phyloP scores from a whole-genome alignment of 192 early-diverging fungal species.

The Rhizophlyctis rosea region DNA sequence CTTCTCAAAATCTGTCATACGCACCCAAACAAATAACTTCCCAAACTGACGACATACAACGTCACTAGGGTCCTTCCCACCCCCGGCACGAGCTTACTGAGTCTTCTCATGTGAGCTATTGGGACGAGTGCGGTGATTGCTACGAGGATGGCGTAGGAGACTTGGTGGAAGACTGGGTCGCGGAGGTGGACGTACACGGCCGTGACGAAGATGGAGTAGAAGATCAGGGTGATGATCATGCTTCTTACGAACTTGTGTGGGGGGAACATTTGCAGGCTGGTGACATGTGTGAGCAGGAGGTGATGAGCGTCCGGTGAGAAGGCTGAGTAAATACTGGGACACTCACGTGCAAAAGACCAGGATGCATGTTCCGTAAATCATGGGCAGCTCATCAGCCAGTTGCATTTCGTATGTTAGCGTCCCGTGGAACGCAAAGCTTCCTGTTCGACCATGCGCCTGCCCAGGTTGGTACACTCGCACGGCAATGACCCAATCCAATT shows the following conservation, averaged over 20 bases:
- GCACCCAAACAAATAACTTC: slow-evolving; percentile 38
- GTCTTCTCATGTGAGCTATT: slow-evolving; percentile 23
- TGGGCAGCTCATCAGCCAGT: slow-evolving; percentile 77
- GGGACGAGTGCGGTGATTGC: slow-evolving; percentile 18
- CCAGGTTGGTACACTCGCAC: slow-evolving; percentile 55
- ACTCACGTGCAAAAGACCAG: slow-evolving; percentile 47
- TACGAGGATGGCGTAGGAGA: slow-evolving; percentile 24
- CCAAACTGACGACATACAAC: neutral
- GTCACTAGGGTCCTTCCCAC: no score
- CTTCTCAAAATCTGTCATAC: no score
- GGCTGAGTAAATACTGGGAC: slow-evolving; percentile 27
- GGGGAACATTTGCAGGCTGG: slow-evolving; percentile 31
- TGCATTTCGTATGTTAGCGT: slow-evolving; percentile 69
- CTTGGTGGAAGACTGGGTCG: slow-evolving; percentile 67
- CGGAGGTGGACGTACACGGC: slow-evolving; percentile 61
- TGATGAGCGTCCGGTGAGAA: slow-evolving; percentile 14
- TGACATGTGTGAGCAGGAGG: neutral
- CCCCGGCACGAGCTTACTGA: neutral
- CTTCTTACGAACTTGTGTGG: slow-evolving; percentile 3
- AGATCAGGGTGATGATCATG: slow-evolving; percentile 6
- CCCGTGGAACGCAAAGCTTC: slow-evolving; percentile 76
- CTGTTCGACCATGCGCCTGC: no score
- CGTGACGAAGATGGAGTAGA: slow-evolving; percentile 18
- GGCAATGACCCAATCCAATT: slow-evolving; percentile 49
- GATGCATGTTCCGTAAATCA: slow-evolving; percentile 52